Evolutionary conservation across 345 rosid genomes (phyloP), one percentile per base, ranked within the genome.

Genomic region (Firmiana major): DNA sequence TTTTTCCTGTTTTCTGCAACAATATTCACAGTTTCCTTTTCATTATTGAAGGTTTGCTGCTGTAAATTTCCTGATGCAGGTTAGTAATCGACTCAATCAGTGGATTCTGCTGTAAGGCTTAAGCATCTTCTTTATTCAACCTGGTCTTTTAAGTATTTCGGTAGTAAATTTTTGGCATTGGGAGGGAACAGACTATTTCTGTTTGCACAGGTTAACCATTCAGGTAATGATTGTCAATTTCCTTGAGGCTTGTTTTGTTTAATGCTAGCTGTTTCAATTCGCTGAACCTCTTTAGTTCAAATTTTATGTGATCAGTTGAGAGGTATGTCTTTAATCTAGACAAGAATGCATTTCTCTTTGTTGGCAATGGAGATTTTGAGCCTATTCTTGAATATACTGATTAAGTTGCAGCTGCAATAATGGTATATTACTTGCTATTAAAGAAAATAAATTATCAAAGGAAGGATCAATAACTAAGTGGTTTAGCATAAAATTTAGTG

Each of bases 221-320:
- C 80, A 78, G 85, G 85, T 82, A 82, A 64, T 58, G 57, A 16
- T 46, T 22, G 48, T 40, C 19, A 49, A 31, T 53, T 24, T 72
- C 24, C 62, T 76, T 73, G 4, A 46, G 16, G 51, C 16, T 12
- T 43, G 36, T 46, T 42, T 42, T 22, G 17, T 22, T 57, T 68
- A 1, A 19, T 71, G 8, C 2, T 31, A 31, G 34, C 34, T 10
- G 1, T 9, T 82, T 64, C 16, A 12, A 51, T 51, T 36, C 38
- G 10, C 36, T n/a, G 57, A 26, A 69, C 9, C 42, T 69, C 73
- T 16, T 76, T 63, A 54, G 21, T 67, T 69, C 59, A 6, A 66
- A 79, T 83, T 79, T 78, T 79, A 83, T 77, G 85, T 72, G 76
- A 17, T 72, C 71, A 31, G 45, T 62, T 62, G 31, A 71, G 31